Conservation (phyloP, 805 yeast genomes). For the Kazachstania psychrophila region DNA sequence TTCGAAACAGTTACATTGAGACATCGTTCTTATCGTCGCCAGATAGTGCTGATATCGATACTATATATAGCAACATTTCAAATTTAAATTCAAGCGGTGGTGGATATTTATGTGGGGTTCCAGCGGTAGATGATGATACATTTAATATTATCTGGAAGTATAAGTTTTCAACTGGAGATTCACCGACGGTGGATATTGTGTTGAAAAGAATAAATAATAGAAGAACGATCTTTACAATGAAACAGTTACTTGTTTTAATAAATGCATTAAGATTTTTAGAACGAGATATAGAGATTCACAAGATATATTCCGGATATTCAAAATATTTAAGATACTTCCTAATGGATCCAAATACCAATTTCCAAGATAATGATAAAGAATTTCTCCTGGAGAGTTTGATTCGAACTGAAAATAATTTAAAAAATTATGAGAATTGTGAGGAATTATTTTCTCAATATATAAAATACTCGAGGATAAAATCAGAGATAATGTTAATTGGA, state of each 20-base stretch:
- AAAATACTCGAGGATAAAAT: constrained; percentile 14
- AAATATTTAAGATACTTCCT: constrained; percentile 5
- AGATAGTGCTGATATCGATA: not conserved
- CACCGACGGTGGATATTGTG: constrained; percentile 7
- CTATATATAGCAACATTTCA: not conserved
- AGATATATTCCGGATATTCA: constrained; percentile 11
- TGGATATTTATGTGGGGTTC: constrained; percentile 6
- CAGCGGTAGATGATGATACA: constrained; percentile 6
- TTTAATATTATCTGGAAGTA: constrained; percentile 13
- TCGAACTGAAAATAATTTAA: constrained; percentile 12
- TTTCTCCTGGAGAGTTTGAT: constrained; percentile 14
- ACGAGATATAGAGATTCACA: constrained; percentile 17
- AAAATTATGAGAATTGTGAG: constrained; percentile 20
- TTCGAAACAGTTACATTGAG: constrained; percentile 8
- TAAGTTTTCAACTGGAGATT: constrained; percentile 13
- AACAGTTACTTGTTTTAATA: constrained; percentile 13
- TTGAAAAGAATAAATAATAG: constrained; percentile 5
- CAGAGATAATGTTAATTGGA: constrained; percentile 18
- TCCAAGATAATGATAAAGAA: not conserved
- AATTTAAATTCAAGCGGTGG: constrained; percentile 1
- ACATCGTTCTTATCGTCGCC: not conserved
- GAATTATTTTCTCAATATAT: constrained; percentile 23
- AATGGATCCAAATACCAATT: not conserved
- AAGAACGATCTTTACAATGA: constrained; percentile 10
- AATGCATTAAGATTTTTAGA: constrained; percentile 7